Conservation (phyloP, 1,139 yeast genomes). For the Lodderomyces elongisporus region DNA sequence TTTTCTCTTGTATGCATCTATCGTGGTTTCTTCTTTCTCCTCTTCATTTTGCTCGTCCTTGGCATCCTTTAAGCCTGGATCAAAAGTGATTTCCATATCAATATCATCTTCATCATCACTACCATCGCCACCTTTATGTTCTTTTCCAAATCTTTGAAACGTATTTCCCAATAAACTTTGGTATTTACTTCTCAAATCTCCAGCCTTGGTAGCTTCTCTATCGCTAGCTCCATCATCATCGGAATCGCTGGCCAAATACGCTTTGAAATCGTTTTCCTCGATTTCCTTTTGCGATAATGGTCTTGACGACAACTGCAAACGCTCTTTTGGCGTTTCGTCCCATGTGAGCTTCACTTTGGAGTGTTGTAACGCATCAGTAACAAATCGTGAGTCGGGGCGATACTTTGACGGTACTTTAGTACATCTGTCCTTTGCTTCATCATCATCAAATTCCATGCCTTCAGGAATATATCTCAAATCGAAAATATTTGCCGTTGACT, state of each 20-base stretch:
- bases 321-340: slow-evolving; percentile 97
- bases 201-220: slow-evolving; percentile 5
- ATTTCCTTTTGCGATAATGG: slow-evolving; percentile 87
- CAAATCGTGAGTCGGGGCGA: slow-evolving; percentile 72
- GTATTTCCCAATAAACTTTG: slow-evolving; percentile 54
- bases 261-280: slow-evolving; percentile 95
- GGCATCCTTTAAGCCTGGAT: slow-evolving; percentile 71
- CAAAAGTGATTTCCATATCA: slow-evolving; percentile 94
- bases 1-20: slow-evolving; percentile 78
- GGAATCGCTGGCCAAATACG: slow-evolving; percentile 87
- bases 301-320: slow-evolving; percentile 71
- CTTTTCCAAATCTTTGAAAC: slow-evolving; percentile 28
- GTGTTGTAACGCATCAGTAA: slow-evolving; percentile 90
- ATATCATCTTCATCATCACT: slow-evolving; percentile 59
- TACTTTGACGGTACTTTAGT: slow-evolving; percentile 68
- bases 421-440: slow-evolving; percentile 68
- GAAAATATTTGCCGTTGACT: slow-evolving; percentile 90
- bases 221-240: slow-evolving; percentile 27
- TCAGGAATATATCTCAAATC: slow-evolving; percentile 92
- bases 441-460: slow-evolving; percentile 77
- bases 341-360: slow-evolving; percentile 91
- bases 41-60: slow-evolving; percentile 24
- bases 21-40: slow-evolving; percentile 63
- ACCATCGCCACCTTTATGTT: slow-evolving; percentile 35
- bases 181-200: slow-evolving; percentile 54